Evolutionary conservation across 2,329 filamentous ascomycete species (phyloP).

Genomic region (Neopestalotiopsis sp.): DNA sequence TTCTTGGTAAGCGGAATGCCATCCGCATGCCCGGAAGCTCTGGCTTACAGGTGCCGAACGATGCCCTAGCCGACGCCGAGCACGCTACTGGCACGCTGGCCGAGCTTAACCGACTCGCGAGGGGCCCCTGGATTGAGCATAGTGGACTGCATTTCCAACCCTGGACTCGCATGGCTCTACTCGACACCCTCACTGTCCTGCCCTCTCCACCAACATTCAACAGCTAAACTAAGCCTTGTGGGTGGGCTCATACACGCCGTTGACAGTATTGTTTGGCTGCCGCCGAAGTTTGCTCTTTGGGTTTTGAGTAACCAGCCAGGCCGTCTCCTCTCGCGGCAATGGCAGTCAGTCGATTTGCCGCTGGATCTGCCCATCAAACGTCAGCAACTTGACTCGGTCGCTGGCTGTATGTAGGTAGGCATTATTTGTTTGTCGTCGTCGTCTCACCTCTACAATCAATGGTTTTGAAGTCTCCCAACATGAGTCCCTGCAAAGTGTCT

Average conservation of each 20-base stretch:
- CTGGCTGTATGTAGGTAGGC: not conserved
- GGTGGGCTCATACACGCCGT: not conserved
- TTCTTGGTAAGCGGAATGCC: not conserved
- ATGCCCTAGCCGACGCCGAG: not conserved
- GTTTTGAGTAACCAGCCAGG: not conserved
- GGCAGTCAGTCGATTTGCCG: not conserved
- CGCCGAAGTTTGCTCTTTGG: not conserved
- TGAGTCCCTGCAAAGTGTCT: not conserved
- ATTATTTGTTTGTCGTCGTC: not conserved
- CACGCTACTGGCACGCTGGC: not conserved
- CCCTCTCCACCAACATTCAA: too few relatives aligned
- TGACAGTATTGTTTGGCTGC: not conserved
- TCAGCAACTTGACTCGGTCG: slow-evolving; percentile 1
- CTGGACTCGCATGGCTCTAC: too few relatives aligned
- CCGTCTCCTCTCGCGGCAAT: not conserved
- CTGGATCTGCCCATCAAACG: not conserved
- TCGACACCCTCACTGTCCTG: too few relatives aligned
- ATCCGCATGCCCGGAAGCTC: not conserved
- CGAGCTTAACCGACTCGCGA: not conserved
- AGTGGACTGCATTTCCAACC: too few relatives aligned
- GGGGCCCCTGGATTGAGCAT: not conserved
- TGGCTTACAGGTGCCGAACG: not conserved
- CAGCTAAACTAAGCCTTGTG: not conserved
- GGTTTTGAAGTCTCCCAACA: not conserved
- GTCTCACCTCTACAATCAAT: not conserved